Evolutionary conservation across 164 flowering plant genomes (phyloP), one percentile per base, ranked within the genome.

Genomic region (Annona squamosa): DNA sequence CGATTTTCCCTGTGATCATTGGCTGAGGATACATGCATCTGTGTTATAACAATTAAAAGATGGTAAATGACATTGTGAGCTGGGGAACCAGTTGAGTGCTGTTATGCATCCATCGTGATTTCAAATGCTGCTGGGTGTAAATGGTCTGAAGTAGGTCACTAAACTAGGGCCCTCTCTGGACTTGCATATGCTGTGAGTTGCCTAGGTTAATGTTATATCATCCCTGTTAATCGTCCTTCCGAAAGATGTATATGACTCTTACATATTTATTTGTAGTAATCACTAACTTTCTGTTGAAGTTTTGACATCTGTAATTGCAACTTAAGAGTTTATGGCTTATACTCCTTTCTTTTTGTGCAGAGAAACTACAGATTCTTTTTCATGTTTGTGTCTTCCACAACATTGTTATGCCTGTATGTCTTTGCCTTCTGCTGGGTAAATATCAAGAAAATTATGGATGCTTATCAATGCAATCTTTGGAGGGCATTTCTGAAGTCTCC

Each of bases 291-390:
- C 59, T 52, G 13, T 52, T 52, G 13, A 7, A 52, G 13, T 52
- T 52, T 52, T 52, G 59, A 52, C 59, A 26, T 26, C 37, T 26
- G 37, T 26, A 26, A 26, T 26, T 26, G 37, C 37, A 26, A 26
- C 37, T 26, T 26, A 26, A 26, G 37, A 26, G 37, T 52, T 16
- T 16, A 52, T 52, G 59, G 46, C 68, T 43, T 56, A n/a, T 41
- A 37, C 63, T 9, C 47, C 16, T n/a, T 73, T 48, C 48, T 43
- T 12, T 48, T 52, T 48, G 41, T 77, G 74, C 92, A 91, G 93
- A 79, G 93, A 74, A 91, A 89, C 70, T 91, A 91, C 78, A 69
- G 89, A 72, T 91, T 83, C 82, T 89, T 88, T 68, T 87, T 89
- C 86, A 85, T 87, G 89, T 91, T 91, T 67, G 87, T 91, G 47